phyloP scores from a whole-genome alignment of 2,329 filamentous ascomycete species.

The Colletotrichum chlorophyti region DNA sequence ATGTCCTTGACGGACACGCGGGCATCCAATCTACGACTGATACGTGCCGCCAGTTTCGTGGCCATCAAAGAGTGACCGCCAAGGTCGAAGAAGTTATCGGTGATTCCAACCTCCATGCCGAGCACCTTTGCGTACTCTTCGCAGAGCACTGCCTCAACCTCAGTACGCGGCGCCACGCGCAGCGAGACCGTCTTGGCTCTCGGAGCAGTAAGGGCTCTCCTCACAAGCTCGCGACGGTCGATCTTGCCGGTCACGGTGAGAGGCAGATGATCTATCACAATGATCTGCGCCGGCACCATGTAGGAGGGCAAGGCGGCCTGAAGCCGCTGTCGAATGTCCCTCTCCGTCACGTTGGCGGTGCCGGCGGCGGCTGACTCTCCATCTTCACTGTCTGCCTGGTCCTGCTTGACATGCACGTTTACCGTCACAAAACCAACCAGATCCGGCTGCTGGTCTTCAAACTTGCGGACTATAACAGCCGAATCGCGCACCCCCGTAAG shows the following conservation, averaged over 20 bases:
- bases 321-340: background rate
- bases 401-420: background rate
- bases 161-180: constrained; percentile 3
- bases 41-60: constrained; percentile 5
- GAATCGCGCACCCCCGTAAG: constrained; percentile 30
- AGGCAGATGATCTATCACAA: constrained; percentile 34
- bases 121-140: constrained; percentile 15
- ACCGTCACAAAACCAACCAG: background rate
- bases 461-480: constrained; percentile 23
- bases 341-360: background rate
- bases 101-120: constrained; percentile 12
- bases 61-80: constrained; percentile 27
- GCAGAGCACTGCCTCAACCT: constrained; percentile 31
- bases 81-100: constrained; percentile 28
- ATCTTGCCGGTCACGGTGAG: constrained; percentile 36
- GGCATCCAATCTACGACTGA: constrained; percentile 3
- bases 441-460: background rate
- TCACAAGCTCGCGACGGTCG: constrained; percentile 20
- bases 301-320: constrained; percentile 22
- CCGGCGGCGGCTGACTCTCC: background rate
- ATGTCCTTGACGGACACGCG: constrained; percentile 24
- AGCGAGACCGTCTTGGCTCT: background rate
- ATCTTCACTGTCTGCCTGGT: background rate
- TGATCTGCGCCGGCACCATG: constrained; percentile 35
- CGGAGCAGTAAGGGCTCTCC: background rate